Evolutionary conservation across 2,329 filamentous ascomycete genomes (phyloP).

Genomic region (Pestalotiopsis sp.): DNA sequence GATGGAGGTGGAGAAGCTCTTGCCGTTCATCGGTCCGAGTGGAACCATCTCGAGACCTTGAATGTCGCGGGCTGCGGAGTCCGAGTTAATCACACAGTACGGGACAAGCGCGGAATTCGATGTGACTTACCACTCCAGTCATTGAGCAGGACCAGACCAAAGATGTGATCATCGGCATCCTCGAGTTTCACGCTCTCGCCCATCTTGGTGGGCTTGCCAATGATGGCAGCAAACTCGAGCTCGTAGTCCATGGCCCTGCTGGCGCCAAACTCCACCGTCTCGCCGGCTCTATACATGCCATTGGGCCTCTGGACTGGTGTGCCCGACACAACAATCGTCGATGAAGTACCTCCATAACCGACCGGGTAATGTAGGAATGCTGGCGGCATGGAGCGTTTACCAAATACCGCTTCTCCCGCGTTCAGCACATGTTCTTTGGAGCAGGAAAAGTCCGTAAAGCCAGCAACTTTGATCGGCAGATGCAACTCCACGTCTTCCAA

Average conservation of each 20-base stretch:
- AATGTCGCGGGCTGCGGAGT: slow-evolving; percentile 55
- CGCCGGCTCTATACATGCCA: slow-evolving; percentile 19
- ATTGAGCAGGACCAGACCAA: slow-evolving; percentile 64
- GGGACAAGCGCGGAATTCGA: neutral
- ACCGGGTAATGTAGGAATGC: slow-evolving; percentile 22
- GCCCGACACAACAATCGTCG: slow-evolving; percentile 26
- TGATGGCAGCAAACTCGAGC: slow-evolving; percentile 46
- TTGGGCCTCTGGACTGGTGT: slow-evolving; percentile 27
- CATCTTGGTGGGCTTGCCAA: slow-evolving; percentile 42
- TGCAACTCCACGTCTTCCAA: slow-evolving; percentile 49
- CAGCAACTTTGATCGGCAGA: slow-evolving; percentile 56
- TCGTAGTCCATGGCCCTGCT: slow-evolving; percentile 42
- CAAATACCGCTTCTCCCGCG: slow-evolving; percentile 34
- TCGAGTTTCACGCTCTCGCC: slow-evolving; percentile 40
- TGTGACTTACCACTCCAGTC: slow-evolving; percentile 54
- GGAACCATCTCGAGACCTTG: slow-evolving; percentile 64
- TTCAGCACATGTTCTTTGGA: slow-evolving; percentile 56
- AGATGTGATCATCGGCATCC: slow-evolving; percentile 60
- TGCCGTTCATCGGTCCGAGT: slow-evolving; percentile 62
- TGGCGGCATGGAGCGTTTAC: slow-evolving; percentile 20
- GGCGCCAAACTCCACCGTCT: slow-evolving; percentile 23
- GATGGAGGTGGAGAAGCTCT: slow-evolving; percentile 61
- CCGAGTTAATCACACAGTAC: neutral
- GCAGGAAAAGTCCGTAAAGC: slow-evolving; percentile 62
- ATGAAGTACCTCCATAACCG: slow-evolving; percentile 22